phyloP scores from a whole-genome alignment of 768 basidiomycete species.

The Podaxis sp. region DNA sequence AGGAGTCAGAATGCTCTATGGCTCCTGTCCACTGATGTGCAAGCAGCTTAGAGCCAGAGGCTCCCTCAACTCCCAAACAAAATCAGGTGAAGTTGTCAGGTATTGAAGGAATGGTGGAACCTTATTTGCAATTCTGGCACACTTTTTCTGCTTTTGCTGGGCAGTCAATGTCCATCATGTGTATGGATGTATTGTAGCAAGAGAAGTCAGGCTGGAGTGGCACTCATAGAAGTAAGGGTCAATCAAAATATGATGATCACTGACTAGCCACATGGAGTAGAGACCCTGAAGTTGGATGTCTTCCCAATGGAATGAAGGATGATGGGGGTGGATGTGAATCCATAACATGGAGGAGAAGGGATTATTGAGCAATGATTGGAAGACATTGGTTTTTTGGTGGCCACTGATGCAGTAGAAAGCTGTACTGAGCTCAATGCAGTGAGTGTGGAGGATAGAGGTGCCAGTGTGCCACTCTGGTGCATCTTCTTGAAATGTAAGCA shows the following conservation, averaged over 20 bases:
- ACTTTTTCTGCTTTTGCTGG: not conserved
- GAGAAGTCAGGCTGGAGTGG: not conserved
- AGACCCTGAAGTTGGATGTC: not conserved
- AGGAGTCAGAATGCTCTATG: too few species aligned
- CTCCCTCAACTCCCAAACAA: too few species aligned
- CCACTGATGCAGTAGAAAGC: not conserved
- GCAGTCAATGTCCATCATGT: not conserved
- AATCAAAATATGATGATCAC: not conserved
- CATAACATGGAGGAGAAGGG: not conserved
- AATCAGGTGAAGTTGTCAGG: too few species aligned
- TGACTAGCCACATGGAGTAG: not conserved
- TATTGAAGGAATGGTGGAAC: not conserved
- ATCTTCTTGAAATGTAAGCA: not conserved
- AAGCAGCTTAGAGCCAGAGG: too few species aligned
- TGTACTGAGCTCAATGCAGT: not conserved
- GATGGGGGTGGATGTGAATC: not conserved
- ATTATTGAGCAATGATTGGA: not conserved
- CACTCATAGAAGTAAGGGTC: not conserved
- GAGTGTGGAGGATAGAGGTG: not conserved
- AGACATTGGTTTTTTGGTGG: not conserved
- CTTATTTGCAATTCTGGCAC: not conserved
- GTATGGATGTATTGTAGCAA: not conserved
- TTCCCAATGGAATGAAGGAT: not conserved
- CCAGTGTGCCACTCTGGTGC: not conserved
- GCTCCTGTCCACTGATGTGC: too few species aligned